Base-by-base conservation (phyloP, 2,329 filamentous ascomycete genomes). In the Pseudonectria buxi region DNA sequence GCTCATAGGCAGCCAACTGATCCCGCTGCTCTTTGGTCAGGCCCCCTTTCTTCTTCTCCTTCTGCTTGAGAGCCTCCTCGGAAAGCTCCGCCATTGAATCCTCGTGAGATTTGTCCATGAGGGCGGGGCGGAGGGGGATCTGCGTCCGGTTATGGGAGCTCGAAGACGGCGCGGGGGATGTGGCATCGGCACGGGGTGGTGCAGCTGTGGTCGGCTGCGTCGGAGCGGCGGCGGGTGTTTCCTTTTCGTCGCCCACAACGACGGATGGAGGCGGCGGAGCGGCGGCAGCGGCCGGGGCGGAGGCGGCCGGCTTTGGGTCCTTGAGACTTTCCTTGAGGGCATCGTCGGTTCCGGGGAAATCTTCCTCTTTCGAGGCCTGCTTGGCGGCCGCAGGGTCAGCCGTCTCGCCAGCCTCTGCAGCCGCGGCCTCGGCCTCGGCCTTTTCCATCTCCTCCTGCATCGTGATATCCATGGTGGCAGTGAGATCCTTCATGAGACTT, bases 391-490 rank as follows among this genome's bases (percentile, higher is more conserved):
- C 49, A 2, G 42, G 48, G 3, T 46, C 45, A 10, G 69, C 63
- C 27, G 68, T 65, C 3, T 60, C 68, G 4, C 68, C 71, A 42
- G 77, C 71, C 44, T 78, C 74, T 35, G 61, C 61, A 11, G 64
- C 65, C 14, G 69, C 68, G 3, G 67, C 68, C 12, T 73, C 71
- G 5, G 72, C 73, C 26, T 72, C 67, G 18, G 70, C 69, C 3
- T 67, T 65, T 30, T 76, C 79, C 43, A 82, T 78, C 48, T 84
- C 82, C 52, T 87, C 86, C 37, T 85, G 73, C 80, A 88, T 90
- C 14, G 87, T 89, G 49, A 98, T 96, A 55, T 98, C 92, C 90
- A 98, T 96, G 29, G 89, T 95, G 55, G 88, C 87, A 13, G 90
- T 96, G 36, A 98, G 74, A 56, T 98, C 92, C 69, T 95, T 96